phyloP scores from a whole-genome alignment of 495 filamentous ascomycete species.

The Penicillium arizonense region DNA sequence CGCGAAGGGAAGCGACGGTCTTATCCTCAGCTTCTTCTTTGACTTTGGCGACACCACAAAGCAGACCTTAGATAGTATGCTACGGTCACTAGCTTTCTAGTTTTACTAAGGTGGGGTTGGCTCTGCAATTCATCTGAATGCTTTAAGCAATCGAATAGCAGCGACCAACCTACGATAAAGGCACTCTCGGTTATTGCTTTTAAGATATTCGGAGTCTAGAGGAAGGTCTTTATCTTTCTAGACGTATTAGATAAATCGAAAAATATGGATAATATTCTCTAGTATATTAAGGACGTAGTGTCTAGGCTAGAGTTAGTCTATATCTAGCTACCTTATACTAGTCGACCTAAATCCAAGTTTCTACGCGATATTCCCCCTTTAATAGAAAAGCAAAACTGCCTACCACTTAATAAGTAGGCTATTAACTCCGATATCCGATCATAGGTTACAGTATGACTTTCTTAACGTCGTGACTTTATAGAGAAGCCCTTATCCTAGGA shows the following conservation, averaged over 20 bases:
- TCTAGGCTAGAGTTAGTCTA: constrained; percentile 9
- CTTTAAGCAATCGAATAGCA: no score
- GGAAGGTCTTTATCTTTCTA: constrained; percentile 17
- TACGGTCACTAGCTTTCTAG: no score
- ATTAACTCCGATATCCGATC: constrained; percentile 27
- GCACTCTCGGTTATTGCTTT: constrained; percentile 8
- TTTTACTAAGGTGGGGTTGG: no score
- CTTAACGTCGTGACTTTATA: constrained; percentile 20
- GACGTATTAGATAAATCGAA: constrained; percentile 32
- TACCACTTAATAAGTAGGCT: constrained; percentile 13
- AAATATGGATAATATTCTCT: constrained; percentile 16
- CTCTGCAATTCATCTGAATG: no score
- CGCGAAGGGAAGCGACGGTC: no score
- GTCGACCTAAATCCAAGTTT: constrained; percentile 30
- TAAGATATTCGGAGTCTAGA: constrained; percentile 14
- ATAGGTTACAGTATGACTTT: constrained; percentile 21
- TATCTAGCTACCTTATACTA: constrained; percentile 24
- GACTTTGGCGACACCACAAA: no score
- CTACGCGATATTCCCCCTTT: constrained; percentile 6
- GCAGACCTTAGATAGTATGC: no score
- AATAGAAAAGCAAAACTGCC: constrained; percentile 13
- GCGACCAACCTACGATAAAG: constrained; percentile 13
- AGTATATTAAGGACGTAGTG: constrained; percentile 16
- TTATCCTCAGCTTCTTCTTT: no score
- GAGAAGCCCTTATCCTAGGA: constrained; percentile 13